Evolutionary conservation across 78 protist species (phyloP).

Genomic region (Dictyostelium citrinum): DNA sequence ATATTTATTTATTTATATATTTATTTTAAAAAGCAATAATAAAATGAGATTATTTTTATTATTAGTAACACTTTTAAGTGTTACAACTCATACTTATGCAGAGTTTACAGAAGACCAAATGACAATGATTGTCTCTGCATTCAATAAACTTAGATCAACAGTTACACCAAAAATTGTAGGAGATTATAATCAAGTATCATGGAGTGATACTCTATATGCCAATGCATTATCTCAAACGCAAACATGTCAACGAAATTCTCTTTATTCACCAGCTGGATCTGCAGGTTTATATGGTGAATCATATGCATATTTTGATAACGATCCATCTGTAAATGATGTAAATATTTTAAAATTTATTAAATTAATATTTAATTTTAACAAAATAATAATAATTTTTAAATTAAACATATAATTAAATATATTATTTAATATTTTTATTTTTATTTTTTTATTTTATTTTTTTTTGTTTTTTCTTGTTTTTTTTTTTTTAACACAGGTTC

Average conservation of each 20-base stretch:
- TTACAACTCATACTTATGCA: not conserved
- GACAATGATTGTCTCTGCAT: not conserved
- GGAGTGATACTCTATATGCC: not conserved
- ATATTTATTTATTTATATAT: not conserved
- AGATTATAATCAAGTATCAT: not conserved
- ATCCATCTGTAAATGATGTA: conserved; percentile 20
- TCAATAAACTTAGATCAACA: conserved; percentile 11
- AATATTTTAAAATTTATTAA: too few species aligned
- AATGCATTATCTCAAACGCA: conserved; percentile 15
- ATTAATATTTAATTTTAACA: not conserved
- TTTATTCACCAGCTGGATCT: not conserved
- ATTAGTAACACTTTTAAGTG: not conserved
- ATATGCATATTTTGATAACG: not conserved
- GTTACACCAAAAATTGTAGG: not conserved
- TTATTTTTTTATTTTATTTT: too few species aligned
- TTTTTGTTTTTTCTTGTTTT: not conserved
- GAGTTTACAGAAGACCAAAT: conserved; percentile 9
- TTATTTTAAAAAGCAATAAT: not conserved
- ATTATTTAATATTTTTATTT: too few species aligned
- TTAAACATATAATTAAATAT: too few species aligned
- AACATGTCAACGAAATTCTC: not conserved
- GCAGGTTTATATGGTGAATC: conserved; percentile 30
- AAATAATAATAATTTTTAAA: too few species aligned
- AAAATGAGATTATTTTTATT: not conserved
- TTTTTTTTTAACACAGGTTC: not conserved